Evolutionary conservation across 306 rosid genomes (phyloP).

Genomic region (Neltuma alba): DNA sequence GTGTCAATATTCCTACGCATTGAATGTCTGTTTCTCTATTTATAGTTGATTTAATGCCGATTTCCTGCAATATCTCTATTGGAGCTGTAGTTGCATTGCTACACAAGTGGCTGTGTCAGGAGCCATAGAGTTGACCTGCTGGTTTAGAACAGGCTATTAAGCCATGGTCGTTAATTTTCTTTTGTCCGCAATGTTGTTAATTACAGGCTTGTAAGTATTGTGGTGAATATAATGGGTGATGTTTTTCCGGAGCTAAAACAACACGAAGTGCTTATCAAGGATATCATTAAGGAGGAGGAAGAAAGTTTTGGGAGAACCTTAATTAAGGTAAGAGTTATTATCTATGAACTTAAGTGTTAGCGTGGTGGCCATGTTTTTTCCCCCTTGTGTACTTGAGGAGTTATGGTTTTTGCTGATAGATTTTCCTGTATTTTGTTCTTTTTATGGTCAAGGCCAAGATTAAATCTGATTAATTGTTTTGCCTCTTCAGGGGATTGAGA

Average conservation of each 20-base stretch:
- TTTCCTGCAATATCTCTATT: no score
- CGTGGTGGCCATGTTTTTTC: constrained; percentile 16
- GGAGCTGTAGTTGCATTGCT: neutral
- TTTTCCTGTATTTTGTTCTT: constrained; percentile 9
- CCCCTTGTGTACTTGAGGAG: neutral
- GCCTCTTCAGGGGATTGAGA: constrained; percentile 83
- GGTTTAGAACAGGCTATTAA: neutral
- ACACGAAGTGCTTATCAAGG: constrained; percentile 66
- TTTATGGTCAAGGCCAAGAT: constrained; percentile 4
- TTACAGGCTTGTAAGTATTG: constrained; percentile 74
- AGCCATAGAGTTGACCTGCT: neutral
- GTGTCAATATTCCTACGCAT: no score
- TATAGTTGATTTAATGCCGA: no score
- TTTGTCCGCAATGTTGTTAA: constrained; percentile 27
- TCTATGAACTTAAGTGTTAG: constrained; percentile 4
- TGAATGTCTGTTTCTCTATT: no score
- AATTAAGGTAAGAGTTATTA: constrained; percentile 64
- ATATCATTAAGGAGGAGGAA: constrained; percentile 86
- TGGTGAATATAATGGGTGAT: constrained; percentile 72
- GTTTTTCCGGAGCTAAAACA: constrained; percentile 86
- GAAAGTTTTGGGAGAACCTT: constrained; percentile 95
- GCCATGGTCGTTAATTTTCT: neutral
- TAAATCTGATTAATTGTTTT: constrained; percentile 22
- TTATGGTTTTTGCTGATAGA: constrained; percentile 13
- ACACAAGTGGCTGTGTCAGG: neutral